phyloP scores from a whole-genome alignment of 106 monocot species.

The Chionographis japonica region DNA sequence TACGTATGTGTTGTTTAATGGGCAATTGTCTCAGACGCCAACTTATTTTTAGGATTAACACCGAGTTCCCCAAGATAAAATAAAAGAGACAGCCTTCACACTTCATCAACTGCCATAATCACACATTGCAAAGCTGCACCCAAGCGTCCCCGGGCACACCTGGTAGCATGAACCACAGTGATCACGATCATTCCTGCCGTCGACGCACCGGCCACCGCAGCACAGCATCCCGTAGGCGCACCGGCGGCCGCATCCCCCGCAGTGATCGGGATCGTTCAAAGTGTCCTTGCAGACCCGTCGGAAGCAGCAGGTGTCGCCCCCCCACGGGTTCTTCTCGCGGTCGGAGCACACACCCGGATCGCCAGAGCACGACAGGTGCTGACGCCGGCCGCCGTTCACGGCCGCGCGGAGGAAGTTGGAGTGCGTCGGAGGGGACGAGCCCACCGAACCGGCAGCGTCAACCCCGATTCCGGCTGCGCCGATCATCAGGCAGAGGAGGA shows the following conservation, averaged over 20 bases:
- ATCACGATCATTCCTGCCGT: slow-evolving; percentile 1
- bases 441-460: not conserved
- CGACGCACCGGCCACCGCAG: slow-evolving; percentile 22
- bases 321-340: slow-evolving; percentile 28
- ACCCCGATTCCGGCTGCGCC: not conserved
- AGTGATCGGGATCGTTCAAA: slow-evolving; percentile 15
- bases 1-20: no score
- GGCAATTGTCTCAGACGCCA: no score
- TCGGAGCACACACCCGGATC: slow-evolving; percentile 20
- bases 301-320: slow-evolving; percentile 30
- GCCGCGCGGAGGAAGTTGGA: slow-evolving; percentile 19
- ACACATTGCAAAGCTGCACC: slow-evolving; percentile 17
- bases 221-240: slow-evolving; percentile 16
- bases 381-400: slow-evolving; percentile 9
- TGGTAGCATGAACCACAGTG: slow-evolving; percentile 15
- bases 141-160: not conserved
- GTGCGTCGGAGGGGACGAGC: not conserved
- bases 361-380: not conserved
- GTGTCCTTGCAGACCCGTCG: slow-evolving; percentile 23
- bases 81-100: no score
- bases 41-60: no score
- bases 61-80: no score
- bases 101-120: slow-evolving; percentile 4
- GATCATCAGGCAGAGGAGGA: slow-evolving; percentile 7
- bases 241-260: slow-evolving; percentile 16